Evolutionary conservation across 108 stramenopile species (phyloP), one percentile per base, ranked within the genome.

Genomic region (Pseudonitzschia multiseries): DNA sequence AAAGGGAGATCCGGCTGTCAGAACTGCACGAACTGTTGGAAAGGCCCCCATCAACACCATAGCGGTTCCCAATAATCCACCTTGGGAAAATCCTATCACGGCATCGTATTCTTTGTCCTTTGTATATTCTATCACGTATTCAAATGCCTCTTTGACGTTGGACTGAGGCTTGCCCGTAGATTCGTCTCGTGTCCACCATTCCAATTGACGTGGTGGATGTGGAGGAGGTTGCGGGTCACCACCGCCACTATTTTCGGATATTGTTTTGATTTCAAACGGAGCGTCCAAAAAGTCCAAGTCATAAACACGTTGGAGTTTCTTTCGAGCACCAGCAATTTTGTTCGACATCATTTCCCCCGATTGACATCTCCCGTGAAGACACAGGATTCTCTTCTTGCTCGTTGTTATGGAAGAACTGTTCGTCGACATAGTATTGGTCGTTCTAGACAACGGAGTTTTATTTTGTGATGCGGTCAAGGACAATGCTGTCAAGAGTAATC

Each of bases 31-130:
- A 12, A 91, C 60, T 13, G 57, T 67, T 1, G 87, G 84, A 36
- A 91, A 63, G 21, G 69, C 73, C 18, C 90, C 90, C 44, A 78
- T 73, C 36, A 81, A 56, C 8, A 80, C 86, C 59, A 91, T 65
- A 14, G 86, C 83, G 0, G 90, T 87, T 22, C 83, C 90, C 20
- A 91, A 56, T 0, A 86, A 78, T 0, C 90, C 90, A 21, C 90
- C 90, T 54, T 91, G 90, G 31, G 90, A 91, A 70, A 88, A 91
- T 24, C 89, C 89, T 0, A 90, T 33, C 9, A 90, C 70, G 0
- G 81, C 89, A 77, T 86, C 83, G 48, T 87, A 83, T 12, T 77
- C 64, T 66, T 79, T 52, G 2, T 64, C 70, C 26, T 79, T 65
- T 40, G 73, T 73, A 64, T 82, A 73, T 69, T 79, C 31, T 13